These are phyloP conservation scores for Neoboletus magnificus DNA, from an alignment of 768 basidiomycete species.

Conservation along the genomic window DNA sequence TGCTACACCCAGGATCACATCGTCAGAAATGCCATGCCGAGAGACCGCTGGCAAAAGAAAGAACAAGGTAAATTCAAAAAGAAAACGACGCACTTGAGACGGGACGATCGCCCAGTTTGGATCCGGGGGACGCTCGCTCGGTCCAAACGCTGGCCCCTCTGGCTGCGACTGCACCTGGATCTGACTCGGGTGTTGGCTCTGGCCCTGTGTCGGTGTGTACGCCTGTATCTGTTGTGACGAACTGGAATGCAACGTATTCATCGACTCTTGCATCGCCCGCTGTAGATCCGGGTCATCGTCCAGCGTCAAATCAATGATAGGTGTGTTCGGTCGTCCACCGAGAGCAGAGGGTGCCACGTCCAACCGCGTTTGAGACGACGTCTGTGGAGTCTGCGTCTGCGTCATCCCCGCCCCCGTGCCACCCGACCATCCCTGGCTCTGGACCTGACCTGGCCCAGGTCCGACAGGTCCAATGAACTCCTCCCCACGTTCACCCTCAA, in stretches of 20 bases:
- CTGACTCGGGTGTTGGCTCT: neutral
- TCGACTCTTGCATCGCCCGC: conserved; percentile 52
- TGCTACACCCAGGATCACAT: conserved; percentile 10
- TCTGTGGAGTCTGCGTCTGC: neutral
- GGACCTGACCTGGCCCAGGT: conserved; percentile 2
- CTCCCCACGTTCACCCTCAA: conserved; percentile 50
- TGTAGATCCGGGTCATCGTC: conserved; percentile 52
- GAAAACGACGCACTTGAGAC: conserved; percentile 49
- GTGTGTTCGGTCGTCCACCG: conserved; percentile 25
- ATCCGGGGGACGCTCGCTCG: conserved; percentile 59
- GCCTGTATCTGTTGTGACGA: conserved; percentile 15
- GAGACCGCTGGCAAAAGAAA: no score
- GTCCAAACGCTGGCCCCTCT: conserved; percentile 47
- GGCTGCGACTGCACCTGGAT: conserved; percentile 20
- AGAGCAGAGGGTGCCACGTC: conserved; percentile 8
- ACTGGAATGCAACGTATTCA: conserved; percentile 36
- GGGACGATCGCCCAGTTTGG: conserved; percentile 69
- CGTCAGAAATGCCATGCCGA: neutral
- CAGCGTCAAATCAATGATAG: conserved; percentile 57
- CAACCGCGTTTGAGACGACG: conserved; percentile 11
- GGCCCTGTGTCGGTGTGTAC: conserved; percentile 8
- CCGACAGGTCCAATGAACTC: conserved; percentile 7
- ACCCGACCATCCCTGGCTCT: conserved; percentile 9
- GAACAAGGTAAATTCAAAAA: no score
- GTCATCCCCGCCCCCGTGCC: neutral